These are phyloP conservation scores for Mediolabrus comicus DNA, from an alignment of 108 stramenopile genomes.

Conservation along the genomic window DNA sequence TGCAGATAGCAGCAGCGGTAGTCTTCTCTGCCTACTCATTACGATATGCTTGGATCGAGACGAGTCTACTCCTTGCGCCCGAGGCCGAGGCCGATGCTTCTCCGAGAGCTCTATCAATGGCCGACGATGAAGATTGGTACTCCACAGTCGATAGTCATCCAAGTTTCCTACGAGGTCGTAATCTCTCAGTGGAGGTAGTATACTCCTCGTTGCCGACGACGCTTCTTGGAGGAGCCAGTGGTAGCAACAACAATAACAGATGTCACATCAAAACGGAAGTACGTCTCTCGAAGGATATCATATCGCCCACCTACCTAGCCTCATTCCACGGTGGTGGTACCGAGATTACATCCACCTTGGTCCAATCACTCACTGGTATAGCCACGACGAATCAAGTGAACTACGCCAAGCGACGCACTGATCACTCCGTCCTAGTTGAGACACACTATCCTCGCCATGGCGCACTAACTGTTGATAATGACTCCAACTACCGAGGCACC, in stretches of 20 bases:
- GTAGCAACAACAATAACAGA: too few relatives aligned
- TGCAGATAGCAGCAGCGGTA: background rate
- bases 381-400: background rate
- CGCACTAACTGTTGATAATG: background rate
- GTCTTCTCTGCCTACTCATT: background rate
- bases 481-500: background rate
- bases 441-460: background rate
- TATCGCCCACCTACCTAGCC: background rate
- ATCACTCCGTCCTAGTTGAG: background rate
- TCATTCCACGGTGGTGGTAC: background rate
- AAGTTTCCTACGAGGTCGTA: background rate
- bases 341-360: background rate
- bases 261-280: background rate
- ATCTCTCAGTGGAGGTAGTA: background rate
- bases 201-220: background rate
- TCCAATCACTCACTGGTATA: background rate
- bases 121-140: background rate
- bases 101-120: background rate
- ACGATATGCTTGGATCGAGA: background rate
- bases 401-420: background rate
- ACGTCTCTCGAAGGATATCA: background rate
- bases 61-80: too few relatives aligned
- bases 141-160: too few relatives aligned
- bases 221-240: too few relatives aligned
- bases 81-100: background rate